A percentile compares a stretch with the other conserved stretches of the same genome.
These are phyloP conservation scores for Lyophyllum shimeji DNA, from an alignment of 768 basidiomycete species.

Conservation along the genomic window DNA sequence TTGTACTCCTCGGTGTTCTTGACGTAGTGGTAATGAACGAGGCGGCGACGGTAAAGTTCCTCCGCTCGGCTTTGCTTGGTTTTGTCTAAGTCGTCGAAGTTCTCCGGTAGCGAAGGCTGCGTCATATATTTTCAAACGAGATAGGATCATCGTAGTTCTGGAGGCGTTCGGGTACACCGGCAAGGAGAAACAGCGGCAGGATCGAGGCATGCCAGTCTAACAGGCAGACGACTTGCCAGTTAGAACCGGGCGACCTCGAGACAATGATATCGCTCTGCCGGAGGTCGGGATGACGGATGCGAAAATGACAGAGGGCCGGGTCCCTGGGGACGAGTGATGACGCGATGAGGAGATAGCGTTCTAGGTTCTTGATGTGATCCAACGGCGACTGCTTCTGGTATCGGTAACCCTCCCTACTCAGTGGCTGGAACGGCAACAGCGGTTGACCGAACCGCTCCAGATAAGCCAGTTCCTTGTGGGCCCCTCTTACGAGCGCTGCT, in stretches of 20 bases:
- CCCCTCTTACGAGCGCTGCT: conserved; percentile 39
- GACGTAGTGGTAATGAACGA: conserved; percentile 52
- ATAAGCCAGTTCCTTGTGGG: conserved; percentile 49
- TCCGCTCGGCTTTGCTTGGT: conserved; percentile 31
- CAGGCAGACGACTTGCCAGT: conserved; percentile 38
- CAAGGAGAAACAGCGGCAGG: conserved; percentile 50
- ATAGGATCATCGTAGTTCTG: conserved; percentile 47
- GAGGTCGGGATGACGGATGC: conserved; percentile 56
- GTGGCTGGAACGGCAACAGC: conserved; percentile 39
- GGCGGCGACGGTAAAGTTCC: conserved; percentile 42
- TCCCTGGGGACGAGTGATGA: conserved; percentile 44
- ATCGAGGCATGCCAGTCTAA: conserved; percentile 57
- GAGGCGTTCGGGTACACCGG: conserved; percentile 39
- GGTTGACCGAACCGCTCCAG: conserved; percentile 47
- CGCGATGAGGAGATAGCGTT: conserved; percentile 47
- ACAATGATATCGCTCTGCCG: conserved; percentile 50
- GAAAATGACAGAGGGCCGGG: conserved; percentile 37
- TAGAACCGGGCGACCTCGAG: conserved; percentile 42
- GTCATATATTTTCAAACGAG: conserved; percentile 32
- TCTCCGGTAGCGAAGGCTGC: conserved; percentile 43
- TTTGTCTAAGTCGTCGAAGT: conserved; percentile 40
- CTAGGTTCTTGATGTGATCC: conserved; percentile 45
- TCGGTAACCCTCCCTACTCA: conserved; percentile 43
- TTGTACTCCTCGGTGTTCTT: conserved; percentile 44
- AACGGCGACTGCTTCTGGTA: conserved; percentile 42